phyloP scores from a whole-genome alignment of 192 early-diverging fungal genomes.

The Entomortierella lignicola region DNA sequence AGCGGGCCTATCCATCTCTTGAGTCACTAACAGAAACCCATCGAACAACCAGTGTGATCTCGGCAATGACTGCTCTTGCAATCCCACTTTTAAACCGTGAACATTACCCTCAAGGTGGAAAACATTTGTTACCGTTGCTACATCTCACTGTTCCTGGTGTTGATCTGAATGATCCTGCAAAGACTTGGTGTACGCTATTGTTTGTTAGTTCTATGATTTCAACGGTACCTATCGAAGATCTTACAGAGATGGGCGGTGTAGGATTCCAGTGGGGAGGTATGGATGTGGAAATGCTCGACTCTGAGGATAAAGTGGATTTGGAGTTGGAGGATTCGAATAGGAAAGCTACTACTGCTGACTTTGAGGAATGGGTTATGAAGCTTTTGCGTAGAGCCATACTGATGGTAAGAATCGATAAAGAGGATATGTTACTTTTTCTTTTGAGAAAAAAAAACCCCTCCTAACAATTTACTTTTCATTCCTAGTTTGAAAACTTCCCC shows the following conservation, averaged over 20 bases:
- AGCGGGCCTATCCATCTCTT: conserved; percentile 87
- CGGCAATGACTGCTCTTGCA: conserved; percentile 75
- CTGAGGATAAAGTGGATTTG: conserved; percentile 60
- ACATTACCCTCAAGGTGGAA: conserved; percentile 88
- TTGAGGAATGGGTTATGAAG: conserved; percentile 89
- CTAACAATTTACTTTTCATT: too few relatives aligned
- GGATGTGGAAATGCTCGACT: conserved; percentile 58
- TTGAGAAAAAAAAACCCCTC: too few relatives aligned
- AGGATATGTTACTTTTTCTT: too few relatives aligned
- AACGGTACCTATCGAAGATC: conserved; percentile 74
- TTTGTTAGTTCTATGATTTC: conserved; percentile 76
- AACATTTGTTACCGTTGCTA: conserved; percentile 82
- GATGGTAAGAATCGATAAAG: conserved; percentile 77
- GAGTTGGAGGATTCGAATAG: conserved; percentile 76
- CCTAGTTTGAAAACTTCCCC: conserved; percentile 52
- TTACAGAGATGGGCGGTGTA: conserved; percentile 58
- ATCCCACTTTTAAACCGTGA: conserved; percentile 78
- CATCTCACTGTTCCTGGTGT: conserved; percentile 89
- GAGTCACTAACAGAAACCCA: conserved; percentile 90
- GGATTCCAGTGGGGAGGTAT: conserved; percentile 57
- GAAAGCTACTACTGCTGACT: conserved; percentile 79
- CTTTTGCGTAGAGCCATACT: conserved; percentile 83
- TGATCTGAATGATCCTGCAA: conserved; percentile 92
- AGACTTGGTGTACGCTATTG: conserved; percentile 76
- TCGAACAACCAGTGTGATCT: conserved; percentile 86